Evolutionary conservation across 129 eudicot species (phyloP).

Genomic region (Artemisia tridentata): DNA sequence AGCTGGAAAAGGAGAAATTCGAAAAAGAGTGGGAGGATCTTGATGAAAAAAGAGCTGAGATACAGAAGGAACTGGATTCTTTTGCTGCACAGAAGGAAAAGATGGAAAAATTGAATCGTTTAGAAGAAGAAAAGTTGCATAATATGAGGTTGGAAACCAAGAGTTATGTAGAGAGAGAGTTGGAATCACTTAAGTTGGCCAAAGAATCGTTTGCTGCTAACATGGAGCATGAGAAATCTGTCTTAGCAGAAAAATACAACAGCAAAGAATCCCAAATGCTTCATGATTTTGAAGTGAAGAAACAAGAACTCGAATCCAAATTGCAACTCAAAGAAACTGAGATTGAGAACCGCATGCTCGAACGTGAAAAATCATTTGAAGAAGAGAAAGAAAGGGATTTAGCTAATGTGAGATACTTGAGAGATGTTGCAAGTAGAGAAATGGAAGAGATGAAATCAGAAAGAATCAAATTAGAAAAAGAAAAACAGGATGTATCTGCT

Average conservation of each 20-base stretch:
- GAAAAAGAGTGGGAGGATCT: conserved; percentile 99
- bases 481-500: conserved; percentile 48
- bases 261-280: conserved; percentile 61
- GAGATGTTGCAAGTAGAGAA: conserved; percentile 67
- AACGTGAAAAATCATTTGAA: conserved; percentile 56
- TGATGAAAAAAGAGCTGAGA: conserved; percentile 68
- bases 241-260: conserved; percentile 47
- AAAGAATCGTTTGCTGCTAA: conserved; percentile 74
- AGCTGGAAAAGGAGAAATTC: conserved; percentile 71
- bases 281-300: conserved; percentile 68
- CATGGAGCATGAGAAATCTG: conserved; percentile 72
- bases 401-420: conserved; percentile 47
- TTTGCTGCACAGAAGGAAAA: conserved; percentile 48
- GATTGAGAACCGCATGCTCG: conserved; percentile 47
- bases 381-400: conserved; percentile 69
- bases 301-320: conserved; percentile 68
- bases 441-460: conserved; percentile 86
- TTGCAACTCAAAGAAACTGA: conserved; percentile 57
- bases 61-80: conserved; percentile 52
- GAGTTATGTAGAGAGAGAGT: conserved; percentile 61
- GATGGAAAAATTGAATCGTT: conserved; percentile 53
- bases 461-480: conserved; percentile 54
- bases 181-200: conserved; percentile 64
- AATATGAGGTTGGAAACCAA: conserved; percentile 58
- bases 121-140: conserved; percentile 71